phyloP scores from a whole-genome alignment of 129 eudicot species.

The Lactuca saligna region DNA sequence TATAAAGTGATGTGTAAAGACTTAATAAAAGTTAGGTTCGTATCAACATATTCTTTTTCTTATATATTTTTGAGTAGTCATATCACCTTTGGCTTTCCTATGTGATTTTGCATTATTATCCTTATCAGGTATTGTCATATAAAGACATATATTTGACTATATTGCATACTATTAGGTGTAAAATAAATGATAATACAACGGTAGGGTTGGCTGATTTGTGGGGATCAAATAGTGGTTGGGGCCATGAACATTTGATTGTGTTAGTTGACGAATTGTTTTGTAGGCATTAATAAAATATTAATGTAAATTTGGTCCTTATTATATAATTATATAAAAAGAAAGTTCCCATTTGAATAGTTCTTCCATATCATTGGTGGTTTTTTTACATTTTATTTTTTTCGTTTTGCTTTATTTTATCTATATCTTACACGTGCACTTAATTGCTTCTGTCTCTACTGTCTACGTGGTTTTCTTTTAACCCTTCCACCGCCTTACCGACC shows the following conservation, averaged over 20 bases:
- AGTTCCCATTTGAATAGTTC: too few species aligned
- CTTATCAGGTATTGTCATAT: slow-evolving; percentile 1
- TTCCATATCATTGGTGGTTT: too few species aligned
- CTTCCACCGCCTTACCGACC: too few species aligned
- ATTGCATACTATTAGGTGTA: slow-evolving; percentile 17
- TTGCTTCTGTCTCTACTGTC: too few species aligned
- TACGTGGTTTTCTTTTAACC: too few species aligned
- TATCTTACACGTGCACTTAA: too few species aligned
- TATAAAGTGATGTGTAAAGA: too few species aligned
- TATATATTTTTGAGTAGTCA: slow-evolving; percentile 21
- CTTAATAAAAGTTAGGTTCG: too few species aligned
- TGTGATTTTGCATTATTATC: not conserved
- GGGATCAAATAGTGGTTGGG: slow-evolving; percentile 12
- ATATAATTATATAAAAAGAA: too few species aligned
- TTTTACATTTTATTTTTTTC: too few species aligned
- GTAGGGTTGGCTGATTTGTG: slow-evolving; percentile 7
- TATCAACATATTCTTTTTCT: slow-evolving; percentile 12
- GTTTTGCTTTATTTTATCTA: too few species aligned
- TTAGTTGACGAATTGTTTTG: slow-evolving; percentile 2
- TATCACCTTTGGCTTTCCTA: slow-evolving; percentile 15
- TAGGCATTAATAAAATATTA: slow-evolving; percentile 5
- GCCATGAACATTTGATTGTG: slow-evolving; percentile 1
- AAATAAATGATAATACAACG: slow-evolving; percentile 7
- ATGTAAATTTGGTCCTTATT: too few species aligned
- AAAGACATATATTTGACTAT: slow-evolving; percentile 15